These are phyloP conservation scores for Thuidium tamariscinum DNA, from an alignment of 225 moss, liverwort and hornwort genomes.

Conservation along the genomic window DNA sequence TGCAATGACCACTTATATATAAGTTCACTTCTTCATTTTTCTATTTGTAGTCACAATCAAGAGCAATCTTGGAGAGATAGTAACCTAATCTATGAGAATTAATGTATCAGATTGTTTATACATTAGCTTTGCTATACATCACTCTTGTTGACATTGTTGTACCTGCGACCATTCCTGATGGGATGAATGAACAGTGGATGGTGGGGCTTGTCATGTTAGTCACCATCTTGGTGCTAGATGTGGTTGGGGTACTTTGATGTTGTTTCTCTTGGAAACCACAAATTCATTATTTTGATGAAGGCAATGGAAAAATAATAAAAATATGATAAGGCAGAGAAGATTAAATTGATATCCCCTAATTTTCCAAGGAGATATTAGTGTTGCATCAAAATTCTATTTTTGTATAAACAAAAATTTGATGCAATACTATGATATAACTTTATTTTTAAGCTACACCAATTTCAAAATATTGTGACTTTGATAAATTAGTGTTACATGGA, in stretches of 20 bases:
- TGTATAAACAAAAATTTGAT: not conserved
- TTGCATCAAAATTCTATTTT: not conserved
- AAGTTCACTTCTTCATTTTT: not conserved
- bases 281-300: not conserved
- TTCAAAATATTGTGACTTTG: not conserved
- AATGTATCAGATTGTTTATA: not conserved
- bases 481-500: rapidly evolving
- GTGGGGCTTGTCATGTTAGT: not conserved
- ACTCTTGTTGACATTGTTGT: not conserved
- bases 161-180: not conserved
- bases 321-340: not conserved
- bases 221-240: not conserved
- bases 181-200: not conserved
- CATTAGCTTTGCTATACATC: not conserved
- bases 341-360: not conserved
- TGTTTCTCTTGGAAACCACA: not conserved
- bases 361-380: no score
- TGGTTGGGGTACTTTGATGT: not conserved
- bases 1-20: not conserved
- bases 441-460: no score
- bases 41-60: not conserved
- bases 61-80: not conserved
- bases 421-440: no score
- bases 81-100: not conserved
- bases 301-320: rapidly evolving